Evolutionary conservation across 1,284 basidiomycete species (phyloP), one percentile per base, ranked within the genome.

Genomic region (Cystobasidium pallidum): DNA sequence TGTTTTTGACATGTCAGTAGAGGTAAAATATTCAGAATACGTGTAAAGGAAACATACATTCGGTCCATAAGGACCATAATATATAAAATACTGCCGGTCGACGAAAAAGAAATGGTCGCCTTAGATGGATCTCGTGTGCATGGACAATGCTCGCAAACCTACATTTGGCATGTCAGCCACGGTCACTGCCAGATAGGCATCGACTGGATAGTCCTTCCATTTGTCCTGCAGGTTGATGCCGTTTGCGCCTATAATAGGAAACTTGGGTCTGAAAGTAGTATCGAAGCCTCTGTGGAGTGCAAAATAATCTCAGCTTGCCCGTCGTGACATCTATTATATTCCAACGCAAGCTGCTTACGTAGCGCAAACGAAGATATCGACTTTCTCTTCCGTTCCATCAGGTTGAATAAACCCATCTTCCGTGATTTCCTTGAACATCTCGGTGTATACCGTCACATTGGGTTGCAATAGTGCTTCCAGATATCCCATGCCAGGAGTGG

Each of bases 331-430:
- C n/a, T n/a, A n/a, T 11, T 17, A n/a, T n/a, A 45, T 51, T 3
- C 21, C 49, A 28, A n/a, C 8, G 47, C 13, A 28, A 45, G 43
- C 43, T 24, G 73, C 75, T 75, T 49, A 75, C 55, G 78, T 78
- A 2, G 78, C 78, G 73, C 78, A 78, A 17, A 78, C 73, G 54
- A 78, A 75, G 32, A 78, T 73, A 67, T 78, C 78, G n/a, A 78
- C 77, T 26, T 72, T 76, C 34, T 66, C 64, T 58, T 75, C 71
- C 21, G 57, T 62, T 13, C 75, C 75, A 41, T 77, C 75, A 49
- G 68, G 55, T n/a, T 77, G 76, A 21, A 77, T 71, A 57, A 78
- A 70, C 3, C 78, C 78, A 21, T 66, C 73, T 45, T 74, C 74
- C 11, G 73, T 76, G 28, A 78, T 72, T 26, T 67, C 63, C 28